Evolutionary conservation across 768 basidiomycete genomes (phyloP).

Genomic region (Mrakia blollopis): DNA sequence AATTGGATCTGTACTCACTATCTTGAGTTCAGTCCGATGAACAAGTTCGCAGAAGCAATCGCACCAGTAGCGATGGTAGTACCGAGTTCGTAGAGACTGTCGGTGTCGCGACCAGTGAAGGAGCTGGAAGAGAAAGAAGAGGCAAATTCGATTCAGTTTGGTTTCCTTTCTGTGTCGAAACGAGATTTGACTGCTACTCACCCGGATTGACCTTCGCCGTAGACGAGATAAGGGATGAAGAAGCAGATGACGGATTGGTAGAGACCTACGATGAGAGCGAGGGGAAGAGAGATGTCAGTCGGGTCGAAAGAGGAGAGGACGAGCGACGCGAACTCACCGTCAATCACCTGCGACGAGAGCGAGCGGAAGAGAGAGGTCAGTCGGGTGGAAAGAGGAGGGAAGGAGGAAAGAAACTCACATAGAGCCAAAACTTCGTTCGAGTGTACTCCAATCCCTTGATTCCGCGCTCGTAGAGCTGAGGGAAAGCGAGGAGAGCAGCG

Average conservation of each 20-base stretch:
- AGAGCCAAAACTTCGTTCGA: constrained; percentile 82
- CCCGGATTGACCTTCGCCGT: constrained; percentile 58
- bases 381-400: not conserved
- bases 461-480: constrained; percentile 90
- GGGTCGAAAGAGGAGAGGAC: not conserved
- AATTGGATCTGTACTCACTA: constrained; percentile 47
- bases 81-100: constrained; percentile 79
- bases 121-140: constrained; percentile 1
- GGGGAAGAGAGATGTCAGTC: not conserved
- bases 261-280: constrained; percentile 42
- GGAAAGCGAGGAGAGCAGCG: constrained; percentile 81
- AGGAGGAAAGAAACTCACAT: constrained; percentile 51
- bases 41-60: constrained; percentile 81
- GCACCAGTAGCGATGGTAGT: constrained; percentile 84
- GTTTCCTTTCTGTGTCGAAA: no score
- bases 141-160: no score
- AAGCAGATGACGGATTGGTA: constrained; percentile 66
- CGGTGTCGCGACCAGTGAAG: constrained; percentile 64
- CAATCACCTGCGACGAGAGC: constrained; percentile 48
- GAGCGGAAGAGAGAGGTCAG: not conserved
- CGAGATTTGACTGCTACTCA: not conserved
- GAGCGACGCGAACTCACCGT: constrained; percentile 51
- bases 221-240: constrained; percentile 58
- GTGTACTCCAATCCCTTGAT: constrained; percentile 93
- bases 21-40: constrained; percentile 80